Evolutionary conservation across 2,329 filamentous ascomycete genomes (phyloP).

Genomic region (Alternaria conjuncta): DNA sequence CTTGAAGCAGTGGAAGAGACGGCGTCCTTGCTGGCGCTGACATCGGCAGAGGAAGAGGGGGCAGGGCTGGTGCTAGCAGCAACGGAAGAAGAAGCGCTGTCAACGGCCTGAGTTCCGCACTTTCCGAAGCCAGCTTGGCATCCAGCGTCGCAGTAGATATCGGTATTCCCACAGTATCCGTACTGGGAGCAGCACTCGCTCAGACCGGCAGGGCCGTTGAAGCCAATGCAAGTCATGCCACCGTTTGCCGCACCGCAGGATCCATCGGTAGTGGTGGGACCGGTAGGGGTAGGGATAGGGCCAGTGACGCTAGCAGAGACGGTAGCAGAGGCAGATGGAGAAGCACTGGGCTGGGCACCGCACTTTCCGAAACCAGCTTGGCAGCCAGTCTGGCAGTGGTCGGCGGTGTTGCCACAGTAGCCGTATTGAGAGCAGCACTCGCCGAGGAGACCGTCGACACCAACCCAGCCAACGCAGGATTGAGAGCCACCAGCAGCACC

Average conservation of each 20-base stretch:
- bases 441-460: conserved; percentile 31
- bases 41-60: background rate
- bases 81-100: conserved; percentile 1
- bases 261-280: conserved; percentile 24
- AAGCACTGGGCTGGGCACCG: conserved; percentile 5
- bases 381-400: conserved; percentile 36
- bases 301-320: conserved; percentile 46
- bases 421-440: conserved; percentile 54
- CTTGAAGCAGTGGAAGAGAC: conserved; percentile 9
- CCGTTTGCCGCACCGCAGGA: conserved; percentile 26
- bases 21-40: background rate
- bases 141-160: conserved; percentile 30
- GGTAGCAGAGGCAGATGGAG: conserved; percentile 2
- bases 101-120: conserved; percentile 4
- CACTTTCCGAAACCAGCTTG: conserved; percentile 22
- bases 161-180: conserved; percentile 47
- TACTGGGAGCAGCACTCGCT: conserved; percentile 54
- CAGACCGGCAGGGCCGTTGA: conserved; percentile 27
- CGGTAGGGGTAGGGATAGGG: conserved; percentile 17
- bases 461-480: conserved; percentile 35
- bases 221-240: conserved; percentile 31
- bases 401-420: conserved; percentile 42
- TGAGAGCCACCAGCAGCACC: conserved; percentile 21
- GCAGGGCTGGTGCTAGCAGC: background rate
- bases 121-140: conserved; percentile 28